Conservation (phyloP, 1,284 basidiomycete species). For the Ceraceosorus guamensis region DNA sequence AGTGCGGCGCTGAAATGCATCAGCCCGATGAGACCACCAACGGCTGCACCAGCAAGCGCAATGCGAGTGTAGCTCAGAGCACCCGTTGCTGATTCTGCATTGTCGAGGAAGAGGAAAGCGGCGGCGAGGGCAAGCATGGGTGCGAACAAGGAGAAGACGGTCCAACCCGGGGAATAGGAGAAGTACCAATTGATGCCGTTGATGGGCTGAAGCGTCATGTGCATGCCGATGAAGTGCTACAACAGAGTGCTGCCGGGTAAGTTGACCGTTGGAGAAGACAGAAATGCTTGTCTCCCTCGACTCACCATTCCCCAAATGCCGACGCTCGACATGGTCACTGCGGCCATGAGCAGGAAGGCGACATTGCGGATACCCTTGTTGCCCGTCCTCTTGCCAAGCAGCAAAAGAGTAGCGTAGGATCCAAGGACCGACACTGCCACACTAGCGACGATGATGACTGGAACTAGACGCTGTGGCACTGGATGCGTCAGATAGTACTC, state of each 20-base stretch:
- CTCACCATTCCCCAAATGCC: slow-evolving; percentile 42
- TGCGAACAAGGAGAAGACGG: slow-evolving; percentile 52
- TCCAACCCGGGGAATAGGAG: slow-evolving; percentile 51
- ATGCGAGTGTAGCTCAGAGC: slow-evolving; percentile 40
- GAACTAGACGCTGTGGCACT: slow-evolving; percentile 50
- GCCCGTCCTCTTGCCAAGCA: slow-evolving; percentile 51
- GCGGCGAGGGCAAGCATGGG: slow-evolving; percentile 51
- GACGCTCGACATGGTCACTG: slow-evolving; percentile 49
- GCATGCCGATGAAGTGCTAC: slow-evolving; percentile 54
- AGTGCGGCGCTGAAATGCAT: slow-evolving; percentile 54
- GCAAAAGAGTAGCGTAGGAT: slow-evolving; percentile 52
- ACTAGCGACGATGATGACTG: slow-evolving; percentile 52
- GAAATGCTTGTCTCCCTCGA: not conserved
- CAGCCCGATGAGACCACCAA: slow-evolving; percentile 65
- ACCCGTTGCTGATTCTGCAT: slow-evolving; percentile 22
- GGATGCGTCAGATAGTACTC: slow-evolving; percentile 48
- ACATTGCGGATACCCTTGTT: slow-evolving; percentile 51
- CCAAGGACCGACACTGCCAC: slow-evolving; percentile 53
- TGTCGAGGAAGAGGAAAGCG: slow-evolving; percentile 53
- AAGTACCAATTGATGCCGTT: slow-evolving; percentile 50
- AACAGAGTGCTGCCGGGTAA: slow-evolving; percentile 18
- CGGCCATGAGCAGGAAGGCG: slow-evolving; percentile 55
- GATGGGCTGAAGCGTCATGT: slow-evolving; percentile 49
- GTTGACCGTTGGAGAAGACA: not conserved
- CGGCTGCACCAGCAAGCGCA: slow-evolving; percentile 60